Conservation (phyloP, 208 protist species). For the Porcisia hertigi region DNA sequence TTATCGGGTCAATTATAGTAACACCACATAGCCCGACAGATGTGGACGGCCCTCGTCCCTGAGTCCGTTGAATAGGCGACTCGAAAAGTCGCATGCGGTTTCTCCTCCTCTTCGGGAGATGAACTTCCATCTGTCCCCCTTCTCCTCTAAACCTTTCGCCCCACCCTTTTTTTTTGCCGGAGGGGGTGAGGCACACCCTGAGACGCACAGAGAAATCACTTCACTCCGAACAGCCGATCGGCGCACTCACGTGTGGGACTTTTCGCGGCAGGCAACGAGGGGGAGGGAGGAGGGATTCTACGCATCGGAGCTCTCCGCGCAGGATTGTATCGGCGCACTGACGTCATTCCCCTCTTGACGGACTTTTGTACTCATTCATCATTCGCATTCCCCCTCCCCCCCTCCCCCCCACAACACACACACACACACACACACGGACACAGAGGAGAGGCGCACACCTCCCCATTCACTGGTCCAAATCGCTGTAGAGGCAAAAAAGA, state of each 20-base stretch:
- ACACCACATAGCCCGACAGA: too few relatives aligned
- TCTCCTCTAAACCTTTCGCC: not conserved
- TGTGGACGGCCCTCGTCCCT: too few relatives aligned
- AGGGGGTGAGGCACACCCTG: not conserved
- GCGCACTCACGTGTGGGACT: not conserved
- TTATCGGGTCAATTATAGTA: conserved; percentile 88
- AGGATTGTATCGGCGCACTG: not conserved
- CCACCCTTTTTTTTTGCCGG: not conserved
- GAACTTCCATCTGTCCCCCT: not conserved
- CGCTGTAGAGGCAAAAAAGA: not conserved
- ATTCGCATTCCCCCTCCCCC: too few relatives aligned
- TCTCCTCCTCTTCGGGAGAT: too few relatives aligned
- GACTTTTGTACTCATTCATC: not conserved
- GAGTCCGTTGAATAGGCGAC: too few relatives aligned
- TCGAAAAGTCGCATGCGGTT: too few relatives aligned
- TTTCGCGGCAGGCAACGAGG: not conserved
- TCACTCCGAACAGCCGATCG: not conserved
- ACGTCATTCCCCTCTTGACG: not conserved
- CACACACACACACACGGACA: not conserved
- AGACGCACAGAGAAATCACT: not conserved
- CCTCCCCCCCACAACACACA: too few relatives aligned
- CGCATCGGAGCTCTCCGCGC: not conserved
- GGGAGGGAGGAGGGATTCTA: too few relatives aligned
- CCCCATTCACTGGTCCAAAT: not conserved
- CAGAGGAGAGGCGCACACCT: not conserved